Evolutionary conservation across 306 rosid species (phyloP).

Genomic region (Quercus robur): DNA sequence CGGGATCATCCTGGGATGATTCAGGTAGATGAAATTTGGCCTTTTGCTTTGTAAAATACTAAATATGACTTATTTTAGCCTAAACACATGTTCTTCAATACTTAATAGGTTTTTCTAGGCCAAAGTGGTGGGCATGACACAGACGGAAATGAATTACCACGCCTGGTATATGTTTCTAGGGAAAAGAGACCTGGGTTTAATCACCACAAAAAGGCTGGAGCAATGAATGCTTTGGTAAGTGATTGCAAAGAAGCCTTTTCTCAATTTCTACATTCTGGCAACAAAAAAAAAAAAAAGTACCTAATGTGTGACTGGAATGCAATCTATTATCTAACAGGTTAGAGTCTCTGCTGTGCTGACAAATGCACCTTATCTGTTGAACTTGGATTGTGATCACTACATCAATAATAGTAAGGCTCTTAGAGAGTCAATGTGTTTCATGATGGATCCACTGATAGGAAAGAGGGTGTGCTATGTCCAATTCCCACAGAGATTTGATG

Average conservation of each 20-base stretch:
- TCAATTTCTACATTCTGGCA: not conserved
- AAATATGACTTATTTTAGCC: not conserved
- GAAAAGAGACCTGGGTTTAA: conserved; percentile 66
- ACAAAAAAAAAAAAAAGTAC: too few relatives aligned
- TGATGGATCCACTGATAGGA: conserved; percentile 65
- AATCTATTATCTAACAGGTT: conserved; percentile 35
- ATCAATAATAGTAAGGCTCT: conserved; percentile 65
- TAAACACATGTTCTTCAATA: not conserved
- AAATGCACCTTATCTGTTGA: conserved; percentile 64
- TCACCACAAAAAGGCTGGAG: conserved; percentile 69
- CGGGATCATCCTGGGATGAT: conserved; percentile 73
- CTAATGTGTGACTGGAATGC: not conserved
- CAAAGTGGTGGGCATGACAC: conserved; percentile 48
- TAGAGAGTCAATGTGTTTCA: conserved; percentile 80
- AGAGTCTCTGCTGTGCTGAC: conserved; percentile 68
- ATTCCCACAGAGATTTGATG: conserved; percentile 58
- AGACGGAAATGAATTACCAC: conserved; percentile 58
- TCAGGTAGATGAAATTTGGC: conserved; percentile 36
- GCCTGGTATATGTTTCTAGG: conserved; percentile 67
- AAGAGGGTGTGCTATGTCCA: conserved; percentile 63
- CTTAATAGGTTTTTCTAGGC: conserved; percentile 53
- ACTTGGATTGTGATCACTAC: conserved; percentile 62
- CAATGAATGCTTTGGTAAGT: conserved; percentile 65
- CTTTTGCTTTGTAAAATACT: not conserved
- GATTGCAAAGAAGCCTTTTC: not conserved